Evolutionary conservation across 345 rosid species (phyloP).

Genomic region (sweet orange (Citrus sinensis)): DNA sequence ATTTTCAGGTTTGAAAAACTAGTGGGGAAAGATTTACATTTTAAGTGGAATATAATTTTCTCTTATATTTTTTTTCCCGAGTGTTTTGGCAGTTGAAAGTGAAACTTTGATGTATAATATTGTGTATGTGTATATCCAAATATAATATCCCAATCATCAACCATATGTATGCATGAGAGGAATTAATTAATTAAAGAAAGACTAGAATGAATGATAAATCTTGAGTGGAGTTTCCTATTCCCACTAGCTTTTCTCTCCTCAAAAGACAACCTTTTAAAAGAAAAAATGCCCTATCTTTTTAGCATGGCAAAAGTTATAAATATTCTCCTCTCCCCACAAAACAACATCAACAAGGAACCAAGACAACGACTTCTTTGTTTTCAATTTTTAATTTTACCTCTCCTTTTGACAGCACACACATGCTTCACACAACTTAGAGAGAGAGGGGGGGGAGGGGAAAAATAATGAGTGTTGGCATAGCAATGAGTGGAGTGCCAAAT

Average conservation of each 20-base stretch:
- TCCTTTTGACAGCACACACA: constrained; percentile 33
- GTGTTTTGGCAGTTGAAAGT: neutral
- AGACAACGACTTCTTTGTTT: constrained; percentile 21
- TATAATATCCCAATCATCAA: neutral
- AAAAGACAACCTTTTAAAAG: constrained; percentile 52
- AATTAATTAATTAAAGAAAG: neutral
- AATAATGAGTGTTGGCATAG: neutral
- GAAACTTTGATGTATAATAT: neutral
- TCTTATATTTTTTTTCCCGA: too few relatives aligned
- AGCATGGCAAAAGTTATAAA: constrained; percentile 36
- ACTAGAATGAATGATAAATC: neutral
- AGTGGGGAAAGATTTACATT: neutral
- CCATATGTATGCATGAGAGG: neutral
- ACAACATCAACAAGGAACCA: constrained; percentile 32
- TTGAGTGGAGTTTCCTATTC: constrained; percentile 44
- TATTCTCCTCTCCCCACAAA: constrained; percentile 33
- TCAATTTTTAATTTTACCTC: constrained; percentile 18
- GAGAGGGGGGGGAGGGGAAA: neutral
- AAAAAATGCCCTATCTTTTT: constrained; percentile 41
- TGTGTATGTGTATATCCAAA: neutral
- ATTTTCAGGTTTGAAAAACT: neutral
- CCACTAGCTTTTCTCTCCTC: constrained; percentile 20
- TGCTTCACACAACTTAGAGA: constrained; percentile 14
- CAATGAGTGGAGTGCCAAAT: constrained; percentile 37
- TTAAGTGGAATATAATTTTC: neutral